Evolutionary conservation across 176 grass and related monocot species (phyloP), one percentile per base, ranked within the genome.

Genomic region (Oryza meyeriana): DNA sequence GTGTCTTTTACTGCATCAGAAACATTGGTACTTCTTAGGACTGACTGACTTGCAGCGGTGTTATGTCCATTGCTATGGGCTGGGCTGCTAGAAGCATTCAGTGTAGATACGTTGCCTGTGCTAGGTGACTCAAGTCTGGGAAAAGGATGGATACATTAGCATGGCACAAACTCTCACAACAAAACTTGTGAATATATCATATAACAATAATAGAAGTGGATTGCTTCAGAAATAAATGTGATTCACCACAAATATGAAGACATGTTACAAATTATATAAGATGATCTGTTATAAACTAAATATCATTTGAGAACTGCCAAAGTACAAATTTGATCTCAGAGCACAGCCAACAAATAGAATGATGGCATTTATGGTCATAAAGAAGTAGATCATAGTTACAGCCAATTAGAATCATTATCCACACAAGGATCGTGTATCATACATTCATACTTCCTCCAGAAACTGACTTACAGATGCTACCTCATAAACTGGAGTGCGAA

Each of bases 81-180:
- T 84, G 57, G 62, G 70, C 79, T 81, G 33, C 50, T 79, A 84
- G 78, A 30, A 85, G 75, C 73, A 92, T 81, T 70, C 42, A 69
- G 39, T 16, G 30, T 30, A 71, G 87, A 55, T 20, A 83, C 62
- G 58, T 88, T 78, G 17, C 72, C 77, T 44, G 44, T 12, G 1
- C 20, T 74, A 61, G 59, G 76, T 86, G 71, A 71, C 55, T 89
- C 78, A 39, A 84, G 50, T 64, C 89, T 97, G 84, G 42, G 50
- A 86, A 73, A 68, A 40, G 8, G 31, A 76, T 63, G 65, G 2
- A 78, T 36, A 72, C n/a, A 78, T 81, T 67, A 76, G 44, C 22
- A 68, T 62, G 16, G 62, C 29, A 45, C 40, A 13, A 64, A 74
- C 55, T 72, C 76, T 69, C 16, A 66, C 31, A 30, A 52, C 34